Evolutionary conservation across 495 filamentous ascomycete species (phyloP).

Genomic region (Penicillium lividum): DNA sequence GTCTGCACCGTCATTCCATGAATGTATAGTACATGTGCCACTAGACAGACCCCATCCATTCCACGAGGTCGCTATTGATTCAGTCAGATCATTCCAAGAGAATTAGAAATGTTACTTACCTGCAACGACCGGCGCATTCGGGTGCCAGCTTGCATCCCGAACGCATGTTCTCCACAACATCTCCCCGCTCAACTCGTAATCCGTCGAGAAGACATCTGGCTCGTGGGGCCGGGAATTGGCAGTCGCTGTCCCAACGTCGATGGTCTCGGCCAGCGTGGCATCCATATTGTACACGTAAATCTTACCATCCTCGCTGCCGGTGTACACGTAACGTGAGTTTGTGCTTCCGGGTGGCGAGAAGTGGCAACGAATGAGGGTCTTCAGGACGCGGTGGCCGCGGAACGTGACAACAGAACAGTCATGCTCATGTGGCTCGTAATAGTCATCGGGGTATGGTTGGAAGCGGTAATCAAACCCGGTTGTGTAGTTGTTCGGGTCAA

Average conservation of each 20-base stretch:
- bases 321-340: constrained; percentile 90
- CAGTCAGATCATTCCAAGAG: constrained; percentile 13
- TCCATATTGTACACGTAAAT: constrained; percentile 95
- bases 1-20: constrained; percentile 66
- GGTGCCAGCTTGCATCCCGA: constrained; percentile 95
- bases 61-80: constrained; percentile 68
- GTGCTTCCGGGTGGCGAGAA: constrained; percentile 90
- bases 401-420: constrained; percentile 95
- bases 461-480: constrained; percentile 87
- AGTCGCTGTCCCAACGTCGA: constrained; percentile 76
- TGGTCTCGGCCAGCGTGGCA: constrained; percentile 75
- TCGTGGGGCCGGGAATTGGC: constrained; percentile 57
- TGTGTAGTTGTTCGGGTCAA: constrained; percentile 56
- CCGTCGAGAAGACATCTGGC: constrained; percentile 37
- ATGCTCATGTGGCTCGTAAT: constrained; percentile 74
- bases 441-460: constrained; percentile 63
- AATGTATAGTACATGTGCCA: constrained; percentile 76
- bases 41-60: constrained; percentile 68
- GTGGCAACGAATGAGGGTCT: constrained; percentile 91
- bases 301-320: constrained; percentile 81
- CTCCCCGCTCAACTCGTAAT: constrained; percentile 41
- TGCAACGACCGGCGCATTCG: constrained; percentile 82
- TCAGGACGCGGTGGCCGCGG: constrained; percentile 81
- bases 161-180: constrained; percentile 76
- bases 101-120: constrained; percentile 51